Percentiles rank a stretch among this genome's conserved stretches.
phyloP scores from a whole-genome alignment of 208 protist genomes.

The Trypanosoma conorhini region DNA sequence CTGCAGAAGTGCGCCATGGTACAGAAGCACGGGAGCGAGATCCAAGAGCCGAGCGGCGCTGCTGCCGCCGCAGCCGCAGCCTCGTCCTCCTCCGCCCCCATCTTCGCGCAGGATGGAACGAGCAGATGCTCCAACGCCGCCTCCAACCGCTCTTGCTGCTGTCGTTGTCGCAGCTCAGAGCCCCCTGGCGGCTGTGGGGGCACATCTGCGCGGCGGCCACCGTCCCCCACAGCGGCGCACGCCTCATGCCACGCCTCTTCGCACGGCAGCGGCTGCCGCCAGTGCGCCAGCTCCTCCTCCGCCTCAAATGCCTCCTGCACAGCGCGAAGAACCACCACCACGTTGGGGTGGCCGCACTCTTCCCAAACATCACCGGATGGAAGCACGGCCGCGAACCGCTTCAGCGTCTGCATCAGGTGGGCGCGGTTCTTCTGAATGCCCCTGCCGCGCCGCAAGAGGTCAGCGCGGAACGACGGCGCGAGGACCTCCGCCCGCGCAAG shows the following conservation, averaged over 20 bases:
- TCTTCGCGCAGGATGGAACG: neutral
- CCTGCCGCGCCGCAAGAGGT: slow-evolving; percentile 29
- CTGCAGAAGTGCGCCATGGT: slow-evolving; percentile 19
- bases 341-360: neutral
- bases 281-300: slow-evolving; percentile 27
- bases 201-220: slow-evolving; percentile 12
- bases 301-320: slow-evolving; percentile 24
- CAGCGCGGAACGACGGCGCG: slow-evolving; percentile 14
- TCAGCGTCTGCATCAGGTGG: slow-evolving; percentile 38
- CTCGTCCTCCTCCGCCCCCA: neutral
- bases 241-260: slow-evolving; percentile 20
- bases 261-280: slow-evolving; percentile 35
- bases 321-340: slow-evolving; percentile 17
- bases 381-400: slow-evolving; percentile 18
- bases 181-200: slow-evolving; percentile 11
- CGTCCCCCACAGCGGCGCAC: slow-evolving; percentile 29
- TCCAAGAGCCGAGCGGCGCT: neutral
- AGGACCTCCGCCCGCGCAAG: slow-evolving; percentile 22
- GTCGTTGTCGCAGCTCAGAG: slow-evolving; percentile 1
- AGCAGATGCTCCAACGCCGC: slow-evolving; percentile 21
- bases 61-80: neutral
- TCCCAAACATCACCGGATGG: slow-evolving; percentile 6
- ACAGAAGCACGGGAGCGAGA: slow-evolving; percentile 23
- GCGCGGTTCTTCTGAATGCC: slow-evolving; percentile 40
- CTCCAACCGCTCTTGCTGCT: slow-evolving; percentile 4